phyloP scores from a whole-genome alignment of 2,329 filamentous ascomycete species.

The Pseudogymnoascus verrucosus region DNA sequence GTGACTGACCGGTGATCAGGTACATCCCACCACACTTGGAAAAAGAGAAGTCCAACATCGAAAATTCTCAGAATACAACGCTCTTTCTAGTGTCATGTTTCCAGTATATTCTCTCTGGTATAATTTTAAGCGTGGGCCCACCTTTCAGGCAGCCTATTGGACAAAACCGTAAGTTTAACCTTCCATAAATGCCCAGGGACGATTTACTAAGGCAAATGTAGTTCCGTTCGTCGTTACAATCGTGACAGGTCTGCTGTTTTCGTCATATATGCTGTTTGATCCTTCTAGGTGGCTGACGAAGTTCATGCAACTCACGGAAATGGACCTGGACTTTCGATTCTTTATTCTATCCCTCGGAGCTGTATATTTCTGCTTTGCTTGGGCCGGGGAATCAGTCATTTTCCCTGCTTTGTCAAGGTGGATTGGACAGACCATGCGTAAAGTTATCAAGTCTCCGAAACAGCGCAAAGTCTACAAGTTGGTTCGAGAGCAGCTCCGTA shows the following conservation, averaged over 20 bases:
- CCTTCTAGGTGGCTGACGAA: constrained; percentile 61
- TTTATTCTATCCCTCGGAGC: constrained; percentile 65
- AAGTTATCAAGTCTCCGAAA: constrained; percentile 56
- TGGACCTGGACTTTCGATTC: constrained; percentile 63
- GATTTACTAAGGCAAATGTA: constrained; percentile 28
- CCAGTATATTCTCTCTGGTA: constrained; percentile 85
- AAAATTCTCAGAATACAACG: constrained; percentile 88
- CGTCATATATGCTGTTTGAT: constrained; percentile 71
- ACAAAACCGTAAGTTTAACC: constrained; percentile 60
- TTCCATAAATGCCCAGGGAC: constrained; percentile 8
- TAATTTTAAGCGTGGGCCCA: constrained; percentile 83
- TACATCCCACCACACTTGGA: constrained; percentile 74
- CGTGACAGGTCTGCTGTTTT: constrained; percentile 55
- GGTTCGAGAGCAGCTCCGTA: constrained; percentile 58
- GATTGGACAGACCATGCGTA: constrained; percentile 54
- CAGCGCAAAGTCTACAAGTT: constrained; percentile 83
- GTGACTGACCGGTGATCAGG: constrained; percentile 33
- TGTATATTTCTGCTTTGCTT: constrained; percentile 60
- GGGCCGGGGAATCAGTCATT: constrained; percentile 61
- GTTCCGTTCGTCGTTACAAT: constrained; percentile 82
- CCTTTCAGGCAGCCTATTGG: constrained; percentile 78
- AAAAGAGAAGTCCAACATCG: constrained; percentile 71
- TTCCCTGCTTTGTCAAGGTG: constrained; percentile 61
- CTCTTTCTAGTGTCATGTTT: constrained; percentile 88
- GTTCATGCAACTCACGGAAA: constrained; percentile 78